A percentile compares a stretch with the other conserved stretches of the same genome.
Evolutionary conservation across 2,329 filamentous ascomycete species (phyloP).

Genomic region (Zarea fungicola): DNA sequence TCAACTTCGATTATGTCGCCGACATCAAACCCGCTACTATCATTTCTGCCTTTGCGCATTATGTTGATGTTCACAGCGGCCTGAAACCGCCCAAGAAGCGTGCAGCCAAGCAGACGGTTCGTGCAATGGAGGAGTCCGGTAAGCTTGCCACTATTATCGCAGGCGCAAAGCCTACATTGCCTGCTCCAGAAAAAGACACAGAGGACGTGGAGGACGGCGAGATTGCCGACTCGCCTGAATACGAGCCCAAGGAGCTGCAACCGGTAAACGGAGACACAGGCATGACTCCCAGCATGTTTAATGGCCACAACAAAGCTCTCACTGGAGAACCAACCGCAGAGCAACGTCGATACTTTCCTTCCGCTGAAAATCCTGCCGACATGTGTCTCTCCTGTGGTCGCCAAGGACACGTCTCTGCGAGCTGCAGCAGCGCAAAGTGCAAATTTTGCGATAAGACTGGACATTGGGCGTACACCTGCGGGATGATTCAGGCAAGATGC

Average conservation of each 20-base stretch:
- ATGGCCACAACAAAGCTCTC: constrained; percentile 17
- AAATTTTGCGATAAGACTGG: constrained; percentile 39
- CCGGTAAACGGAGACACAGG: background rate
- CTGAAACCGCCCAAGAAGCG: constrained; percentile 26
- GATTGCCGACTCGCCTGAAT: constrained; percentile 6
- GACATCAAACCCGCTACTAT: constrained; percentile 22
- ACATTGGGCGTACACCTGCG: constrained; percentile 49
- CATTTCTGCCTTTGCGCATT: constrained; percentile 25
- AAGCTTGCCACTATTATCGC: constrained; percentile 16
- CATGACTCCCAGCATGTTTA: background rate
- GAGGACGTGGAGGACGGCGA: background rate
- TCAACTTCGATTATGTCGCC: constrained; percentile 21
- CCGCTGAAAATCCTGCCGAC: constrained; percentile 33
- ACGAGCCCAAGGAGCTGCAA: constrained; percentile 13
- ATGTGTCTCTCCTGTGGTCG: constrained; percentile 50
- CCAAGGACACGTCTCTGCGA: constrained; percentile 38
- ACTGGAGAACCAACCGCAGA: constrained; percentile 7
- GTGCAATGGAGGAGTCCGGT: constrained; percentile 22
- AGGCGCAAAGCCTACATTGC: background rate
- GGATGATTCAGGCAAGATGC: constrained; percentile 43
- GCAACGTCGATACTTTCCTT: constrained; percentile 48
- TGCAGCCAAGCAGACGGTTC: constrained; percentile 26
- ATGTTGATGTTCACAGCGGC: constrained; percentile 25
- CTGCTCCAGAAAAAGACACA: background rate
- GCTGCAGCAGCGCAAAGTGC: constrained; percentile 44